Conservation (phyloP, 257 asterid species). For the Plantago elongata region DNA sequence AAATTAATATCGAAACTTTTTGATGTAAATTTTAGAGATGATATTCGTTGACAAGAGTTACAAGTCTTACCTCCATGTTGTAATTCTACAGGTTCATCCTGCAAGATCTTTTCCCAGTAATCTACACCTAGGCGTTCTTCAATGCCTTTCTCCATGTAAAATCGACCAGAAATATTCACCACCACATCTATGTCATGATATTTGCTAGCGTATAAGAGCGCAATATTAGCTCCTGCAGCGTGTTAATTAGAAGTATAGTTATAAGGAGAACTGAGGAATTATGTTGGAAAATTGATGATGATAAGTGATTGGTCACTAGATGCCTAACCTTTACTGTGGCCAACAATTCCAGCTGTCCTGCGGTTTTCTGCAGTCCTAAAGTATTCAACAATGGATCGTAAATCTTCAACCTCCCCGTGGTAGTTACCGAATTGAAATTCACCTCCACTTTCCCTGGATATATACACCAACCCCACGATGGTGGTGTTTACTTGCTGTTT, state of each 20-base stretch:
- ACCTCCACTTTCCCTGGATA: constrained; percentile 81
- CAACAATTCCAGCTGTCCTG: constrained; percentile 51
- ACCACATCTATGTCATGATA: constrained; percentile 49
- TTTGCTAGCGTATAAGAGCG: constrained; percentile 56
- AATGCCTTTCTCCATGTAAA: constrained; percentile 60
- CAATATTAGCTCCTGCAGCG: constrained; percentile 55
- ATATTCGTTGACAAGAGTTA: neutral
- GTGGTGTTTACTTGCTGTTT: too few relatives aligned
- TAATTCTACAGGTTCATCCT: constrained; percentile 61
- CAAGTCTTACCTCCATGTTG: constrained; percentile 38
- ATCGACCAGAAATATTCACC: constrained; percentile 81
- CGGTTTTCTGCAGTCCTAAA: constrained; percentile 40
- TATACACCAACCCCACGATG: too few relatives aligned
- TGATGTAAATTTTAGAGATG: too few relatives aligned
- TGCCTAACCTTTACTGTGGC: constrained; percentile 71
- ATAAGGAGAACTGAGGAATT: too few relatives aligned
- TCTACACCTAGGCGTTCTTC: constrained; percentile 53
- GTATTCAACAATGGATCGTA: constrained; percentile 65
- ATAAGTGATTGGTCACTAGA: too few relatives aligned
- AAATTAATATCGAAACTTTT: too few relatives aligned
- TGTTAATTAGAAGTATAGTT: too few relatives aligned
- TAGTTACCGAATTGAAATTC: constrained; percentile 60
- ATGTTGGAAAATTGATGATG: too few relatives aligned
- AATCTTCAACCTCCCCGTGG: constrained; percentile 60
- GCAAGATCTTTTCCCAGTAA: constrained; percentile 47